These are phyloP conservation scores for Pecoramyces ruminantium DNA, from an alignment of 192 early-diverging fungal species.

Conservation along the genomic window DNA sequence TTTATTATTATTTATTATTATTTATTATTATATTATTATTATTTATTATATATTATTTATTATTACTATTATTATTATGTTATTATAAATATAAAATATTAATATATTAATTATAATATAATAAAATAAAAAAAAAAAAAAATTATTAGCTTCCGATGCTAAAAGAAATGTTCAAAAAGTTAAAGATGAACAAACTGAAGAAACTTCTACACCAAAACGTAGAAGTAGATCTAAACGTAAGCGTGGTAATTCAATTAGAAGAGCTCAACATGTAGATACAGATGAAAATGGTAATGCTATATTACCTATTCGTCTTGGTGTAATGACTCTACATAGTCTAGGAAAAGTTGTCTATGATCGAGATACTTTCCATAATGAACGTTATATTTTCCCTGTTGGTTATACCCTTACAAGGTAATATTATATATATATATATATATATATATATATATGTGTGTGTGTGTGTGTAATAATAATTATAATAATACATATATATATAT, in stretches of 20 bases:
- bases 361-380: constrained; percentile 65
- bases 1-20: too few species aligned
- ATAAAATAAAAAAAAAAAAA: too few species aligned
- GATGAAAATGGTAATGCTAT: constrained; percentile 50
- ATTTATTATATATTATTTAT: too few species aligned
- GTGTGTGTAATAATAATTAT: too few species aligned
- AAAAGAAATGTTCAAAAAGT: background rate
- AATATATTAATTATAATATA: too few species aligned
- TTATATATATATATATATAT: background rate
- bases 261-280: constrained; percentile 1
- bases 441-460: too few species aligned
- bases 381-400: constrained; percentile 85
- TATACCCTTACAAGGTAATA: constrained; percentile 37
- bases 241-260: background rate
- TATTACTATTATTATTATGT: too few species aligned
- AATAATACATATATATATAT: too few species aligned
- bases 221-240: background rate
- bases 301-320: constrained; percentile 62
- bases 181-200: background rate
- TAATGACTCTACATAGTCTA: constrained; percentile 50
- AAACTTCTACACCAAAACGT: background rate
- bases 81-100: too few species aligned
- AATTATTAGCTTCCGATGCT: too few species aligned
- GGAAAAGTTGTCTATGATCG: constrained; percentile 62
- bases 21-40: too few species aligned